phyloP scores from a whole-genome alignment of 106 monocot species.

The Dendrobium officinale region DNA sequence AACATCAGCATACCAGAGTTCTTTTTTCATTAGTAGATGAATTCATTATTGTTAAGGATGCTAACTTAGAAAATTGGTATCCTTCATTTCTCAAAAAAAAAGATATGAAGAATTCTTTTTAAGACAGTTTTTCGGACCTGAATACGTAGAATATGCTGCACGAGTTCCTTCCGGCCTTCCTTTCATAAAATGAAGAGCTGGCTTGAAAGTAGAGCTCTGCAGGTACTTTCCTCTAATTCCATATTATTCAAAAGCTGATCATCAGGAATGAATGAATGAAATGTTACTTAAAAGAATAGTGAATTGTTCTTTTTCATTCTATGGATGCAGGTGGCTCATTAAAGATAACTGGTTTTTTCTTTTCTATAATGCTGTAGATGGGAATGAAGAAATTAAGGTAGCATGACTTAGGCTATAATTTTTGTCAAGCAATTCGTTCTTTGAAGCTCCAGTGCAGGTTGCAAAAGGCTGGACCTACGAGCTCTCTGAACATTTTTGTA shows the following conservation, averaged over 20 bases:
- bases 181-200: constrained; percentile 58
- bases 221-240: not conserved
- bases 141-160: constrained; percentile 63
- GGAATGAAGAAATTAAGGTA: too few species aligned
- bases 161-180: constrained; percentile 82
- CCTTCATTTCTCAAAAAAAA: constrained; percentile 26
- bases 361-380: too few species aligned
- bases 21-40: too few species aligned
- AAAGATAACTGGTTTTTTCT: not conserved
- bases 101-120: constrained; percentile 97
- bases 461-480: too few species aligned
- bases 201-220: not conserved
- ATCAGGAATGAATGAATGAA: too few species aligned
- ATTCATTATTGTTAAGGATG: not conserved
- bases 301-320: not conserved
- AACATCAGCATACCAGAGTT: too few species aligned
- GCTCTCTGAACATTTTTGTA: too few species aligned
- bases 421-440: too few species aligned
- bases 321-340: not conserved
- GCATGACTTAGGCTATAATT: too few species aligned
- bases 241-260: not conserved
- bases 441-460: too few species aligned
- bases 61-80: constrained; percentile 6
- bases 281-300: not conserved
- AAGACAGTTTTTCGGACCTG: constrained; percentile 80